Evolutionary conservation across 805 yeast genomes (phyloP).

Genomic region (Brettanomyces bruxellensis): DNA sequence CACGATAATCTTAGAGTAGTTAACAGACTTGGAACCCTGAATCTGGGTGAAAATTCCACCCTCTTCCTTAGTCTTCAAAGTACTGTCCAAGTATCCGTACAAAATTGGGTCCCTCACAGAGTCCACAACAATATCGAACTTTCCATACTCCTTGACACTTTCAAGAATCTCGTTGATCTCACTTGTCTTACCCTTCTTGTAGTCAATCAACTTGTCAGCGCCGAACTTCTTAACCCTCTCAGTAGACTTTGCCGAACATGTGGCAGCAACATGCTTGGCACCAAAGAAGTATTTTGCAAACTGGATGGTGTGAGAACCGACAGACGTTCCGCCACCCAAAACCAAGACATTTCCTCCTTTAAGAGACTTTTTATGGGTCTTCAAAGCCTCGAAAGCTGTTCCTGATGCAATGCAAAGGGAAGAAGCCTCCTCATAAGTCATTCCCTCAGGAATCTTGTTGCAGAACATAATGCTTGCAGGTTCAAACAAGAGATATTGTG

Average conservation of each 20-base stretch:
- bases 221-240: constrained; percentile 30
- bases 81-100: constrained; percentile 23
- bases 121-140: constrained; percentile 58
- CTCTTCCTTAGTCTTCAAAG: constrained; percentile 36
- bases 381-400: constrained; percentile 39
- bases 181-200: constrained; percentile 34
- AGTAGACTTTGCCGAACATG: constrained; percentile 31
- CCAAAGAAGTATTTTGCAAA: constrained; percentile 40
- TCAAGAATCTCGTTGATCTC: constrained; percentile 26
- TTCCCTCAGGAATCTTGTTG: constrained; percentile 35
- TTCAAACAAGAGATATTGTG: constrained; percentile 36
- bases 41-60: constrained; percentile 45
- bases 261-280: constrained; percentile 45
- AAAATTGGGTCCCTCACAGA: constrained; percentile 42
- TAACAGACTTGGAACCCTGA: constrained; percentile 43
- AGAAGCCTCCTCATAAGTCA: constrained; percentile 50
- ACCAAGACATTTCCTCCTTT: constrained; percentile 43
- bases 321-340: constrained; percentile 69
- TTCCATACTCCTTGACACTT: constrained; percentile 26
- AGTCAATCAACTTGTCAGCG: constrained; percentile 50
- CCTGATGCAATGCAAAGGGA: constrained; percentile 56
- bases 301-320: constrained; percentile 50
- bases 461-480: constrained; percentile 13
- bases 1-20: constrained; percentile 23
- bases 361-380: constrained; percentile 20